Evolutionary conservation across 345 rosid species (phyloP).

Genomic region (Linum trigynum): DNA sequence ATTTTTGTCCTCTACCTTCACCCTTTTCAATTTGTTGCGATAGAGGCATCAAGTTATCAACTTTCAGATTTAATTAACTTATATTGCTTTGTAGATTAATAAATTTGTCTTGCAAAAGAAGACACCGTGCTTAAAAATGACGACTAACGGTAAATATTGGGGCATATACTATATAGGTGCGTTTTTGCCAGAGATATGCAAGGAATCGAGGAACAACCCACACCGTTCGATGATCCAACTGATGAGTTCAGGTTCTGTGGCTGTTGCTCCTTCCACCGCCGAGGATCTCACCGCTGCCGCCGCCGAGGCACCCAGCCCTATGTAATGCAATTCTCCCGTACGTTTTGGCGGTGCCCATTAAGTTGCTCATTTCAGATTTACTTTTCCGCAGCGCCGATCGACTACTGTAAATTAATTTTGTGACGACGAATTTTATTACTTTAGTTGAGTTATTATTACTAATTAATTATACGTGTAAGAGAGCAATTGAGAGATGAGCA

Average conservation of each 20-base stretch:
- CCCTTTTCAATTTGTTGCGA: background rate
- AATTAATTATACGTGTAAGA: too few species aligned
- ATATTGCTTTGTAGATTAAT: conserved; percentile 8
- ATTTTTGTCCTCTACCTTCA: background rate
- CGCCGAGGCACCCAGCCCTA: conserved; percentile 31
- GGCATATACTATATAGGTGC: conserved; percentile 49
- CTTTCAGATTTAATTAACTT: background rate
- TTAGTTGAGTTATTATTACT: too few species aligned
- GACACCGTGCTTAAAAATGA: too few species aligned
- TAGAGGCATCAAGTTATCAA: background rate
- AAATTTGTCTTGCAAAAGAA: too few species aligned
- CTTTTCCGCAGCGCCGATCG: too few species aligned
- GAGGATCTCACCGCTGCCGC: conserved; percentile 13
- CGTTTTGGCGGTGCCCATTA: too few species aligned
- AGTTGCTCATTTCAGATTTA: too few species aligned
- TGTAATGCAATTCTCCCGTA: too few species aligned
- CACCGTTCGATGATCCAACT: conserved; percentile 68
- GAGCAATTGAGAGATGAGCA: too few species aligned
- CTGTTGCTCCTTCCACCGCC: conserved; percentile 9
- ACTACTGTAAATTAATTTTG: too few species aligned
- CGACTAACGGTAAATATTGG: too few species aligned
- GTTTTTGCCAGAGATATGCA: conserved; percentile 74
- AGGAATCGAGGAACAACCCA: conserved; percentile 49
- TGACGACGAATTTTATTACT: too few species aligned
- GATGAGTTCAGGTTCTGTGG: conserved; percentile 49